A percentile compares a stretch with the other conserved stretches of the same genome.
phyloP scores from a whole-genome alignment of 352 stramenopile species.

The Globisporangium mamillatum region DNA sequence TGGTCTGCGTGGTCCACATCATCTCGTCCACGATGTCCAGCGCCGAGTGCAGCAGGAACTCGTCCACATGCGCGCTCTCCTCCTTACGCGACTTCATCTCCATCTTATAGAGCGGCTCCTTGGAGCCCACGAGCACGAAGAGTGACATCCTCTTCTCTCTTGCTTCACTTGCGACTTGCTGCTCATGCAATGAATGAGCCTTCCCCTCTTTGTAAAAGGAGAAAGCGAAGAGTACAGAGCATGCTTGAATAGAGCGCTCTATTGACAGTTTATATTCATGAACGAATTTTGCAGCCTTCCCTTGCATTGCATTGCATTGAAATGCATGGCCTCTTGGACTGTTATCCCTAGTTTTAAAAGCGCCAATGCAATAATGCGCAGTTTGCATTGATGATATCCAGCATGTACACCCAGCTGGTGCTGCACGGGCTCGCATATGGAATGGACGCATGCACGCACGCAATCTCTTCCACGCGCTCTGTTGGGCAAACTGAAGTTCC shows the following conservation, averaged over 20 bases:
- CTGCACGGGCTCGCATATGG: neutral
- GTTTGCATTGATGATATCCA: no score
- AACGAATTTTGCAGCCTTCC: neutral
- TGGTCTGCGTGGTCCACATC: slow-evolving; percentile 92
- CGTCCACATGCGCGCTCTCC: slow-evolving; percentile 92
- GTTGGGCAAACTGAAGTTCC: neutral
- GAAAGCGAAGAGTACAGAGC: neutral
- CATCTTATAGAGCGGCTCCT: slow-evolving; percentile 86
- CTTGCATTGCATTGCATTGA: neutral
- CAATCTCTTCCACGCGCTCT: neutral
- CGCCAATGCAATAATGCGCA: no score
- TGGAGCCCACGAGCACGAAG: slow-evolving; percentile 84
- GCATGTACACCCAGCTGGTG: neutral
- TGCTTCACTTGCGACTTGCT: neutral
- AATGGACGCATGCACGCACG: neutral
- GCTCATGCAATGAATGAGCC: neutral
- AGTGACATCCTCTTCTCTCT: slow-evolving; percentile 52
- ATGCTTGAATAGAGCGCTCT: slow-evolving; percentile 5
- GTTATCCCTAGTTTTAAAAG: neutral
- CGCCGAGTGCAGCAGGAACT: slow-evolving; percentile 98
- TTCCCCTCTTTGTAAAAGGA: neutral
- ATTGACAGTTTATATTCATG: neutral
- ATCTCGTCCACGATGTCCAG: slow-evolving; percentile 96
- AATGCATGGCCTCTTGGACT: neutral
- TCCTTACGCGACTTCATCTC: slow-evolving; percentile 80